Base-by-base conservation (phyloP, 257 asterid species). In the Salvia splendens region DNA sequence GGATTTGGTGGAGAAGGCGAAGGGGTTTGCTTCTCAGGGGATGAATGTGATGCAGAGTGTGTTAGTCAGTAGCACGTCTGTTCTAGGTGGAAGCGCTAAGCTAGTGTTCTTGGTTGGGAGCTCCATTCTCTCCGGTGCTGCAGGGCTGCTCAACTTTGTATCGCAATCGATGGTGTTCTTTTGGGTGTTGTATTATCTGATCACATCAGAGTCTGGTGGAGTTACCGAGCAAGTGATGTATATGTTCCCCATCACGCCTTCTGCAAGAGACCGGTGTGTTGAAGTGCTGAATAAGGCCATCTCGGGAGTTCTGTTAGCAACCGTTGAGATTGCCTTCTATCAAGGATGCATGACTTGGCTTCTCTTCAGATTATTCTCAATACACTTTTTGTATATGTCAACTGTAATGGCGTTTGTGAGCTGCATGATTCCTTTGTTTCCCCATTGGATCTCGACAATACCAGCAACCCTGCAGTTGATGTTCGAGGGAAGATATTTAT, bases 261-360 rank as follows among this genome's bases (percentile, higher is more conserved):
- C 91, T 3, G 91, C 95, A 5, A 82, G 95, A 71, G 75, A 81
- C 0, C 85, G 91, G 3, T 85, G 96, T 47, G 96, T 94, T 48
- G 96, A 88, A 77, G 96, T 88, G 65, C 88, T 94, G 11, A 86
- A 91, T 38, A 85, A 85, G 32, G 97, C 96, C 11, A 83, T 94
- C 4, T 91, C 99, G 0, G 97, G 97, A 48, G 96, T 91, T 24
- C 82, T 94, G 5, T 65, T 91, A 69, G 99, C 96, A 4, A 91
- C 96, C 0, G 95, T 84, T 11, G 96, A 94, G 84, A 87, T 94
- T 50, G 96, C 99, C 12, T 72, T 88, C 49, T 89, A 85, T 73
- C 96, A 88, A 57, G 99, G 99, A n/a, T 91, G 97, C 64, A 60
- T 94, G 73, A 94, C 99, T 12, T 94, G 97, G 97, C 95, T 91